Conservation (phyloP, 2,329 filamentous ascomycete species). For the Verticillium klebahnii region DNA sequence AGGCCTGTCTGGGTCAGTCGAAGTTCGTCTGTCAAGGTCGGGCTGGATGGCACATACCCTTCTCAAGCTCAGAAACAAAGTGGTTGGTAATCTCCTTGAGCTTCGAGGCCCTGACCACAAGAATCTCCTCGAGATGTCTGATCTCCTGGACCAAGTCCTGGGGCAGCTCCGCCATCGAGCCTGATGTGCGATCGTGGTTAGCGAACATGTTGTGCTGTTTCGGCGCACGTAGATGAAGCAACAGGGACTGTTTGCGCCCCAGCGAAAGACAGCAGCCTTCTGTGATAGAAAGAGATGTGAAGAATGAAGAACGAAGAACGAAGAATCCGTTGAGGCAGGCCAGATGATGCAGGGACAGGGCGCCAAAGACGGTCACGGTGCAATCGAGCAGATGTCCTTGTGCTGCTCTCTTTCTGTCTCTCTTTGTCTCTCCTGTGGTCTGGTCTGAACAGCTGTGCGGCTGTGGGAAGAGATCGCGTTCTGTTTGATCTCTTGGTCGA, state of each 20-base stretch:
- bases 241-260: neutral
- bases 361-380: neutral
- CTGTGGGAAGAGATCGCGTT: neutral
- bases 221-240: neutral
- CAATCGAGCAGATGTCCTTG: neutral
- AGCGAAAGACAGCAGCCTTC: neutral
- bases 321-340: neutral
- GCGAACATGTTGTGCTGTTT: neutral
- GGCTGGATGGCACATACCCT: conserved; percentile 50
- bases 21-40: conserved; percentile 3
- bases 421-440: neutral
- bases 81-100: conserved; percentile 88
- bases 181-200: conserved; percentile 36
- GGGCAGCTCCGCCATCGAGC: conserved; percentile 87
- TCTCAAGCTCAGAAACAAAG: conserved; percentile 82
- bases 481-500: neutral
- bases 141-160: conserved; percentile 79
- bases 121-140: conserved; percentile 75
- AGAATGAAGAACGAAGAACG: neutral
- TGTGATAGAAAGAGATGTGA: conserved; percentile 7
- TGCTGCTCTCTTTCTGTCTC: neutral
- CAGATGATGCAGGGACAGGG: neutral
- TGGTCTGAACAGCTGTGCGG: neutral
- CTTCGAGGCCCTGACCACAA: conserved; percentile 72
- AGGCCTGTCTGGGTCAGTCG: conserved; percentile 50